Base-by-base conservation (phyloP, 2,329 filamentous ascomycete genomes). In the Cercospora canescens region DNA sequence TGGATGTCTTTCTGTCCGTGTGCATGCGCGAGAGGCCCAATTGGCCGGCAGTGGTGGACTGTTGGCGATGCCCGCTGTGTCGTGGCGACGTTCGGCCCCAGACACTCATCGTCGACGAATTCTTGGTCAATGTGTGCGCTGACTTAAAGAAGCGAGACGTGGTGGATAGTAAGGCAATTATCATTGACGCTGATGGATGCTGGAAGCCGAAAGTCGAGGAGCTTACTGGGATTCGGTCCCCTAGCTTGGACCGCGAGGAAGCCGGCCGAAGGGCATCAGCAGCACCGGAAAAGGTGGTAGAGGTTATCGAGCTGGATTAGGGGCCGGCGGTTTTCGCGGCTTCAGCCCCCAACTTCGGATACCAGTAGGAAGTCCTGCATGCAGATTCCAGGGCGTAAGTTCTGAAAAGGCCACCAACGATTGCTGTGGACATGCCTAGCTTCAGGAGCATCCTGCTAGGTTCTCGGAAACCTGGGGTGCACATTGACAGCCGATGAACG, bases 61-160 rank as follows among this genome's bases (percentile, higher is more conserved):
- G 87, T 60, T 97, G 94, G 93, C 90, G 86, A 69, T 99, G 95
- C 73, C 95, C 95, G 0, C 87, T 96, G 32, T 98, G 94, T 77
- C 83, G 84, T 28, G 81, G 80, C 34, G 94, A 97, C 77, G 93
- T 91, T 11, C 86, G 94, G 14, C 95, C 94, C 0, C 81, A 83
- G 26, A 86, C 82, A 67, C 84, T 98, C 1, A 78, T 88, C 2
- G 81, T 94, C 6, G 94, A 98, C 73, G 86, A 86, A 1, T 97
- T 93, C 75, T 81, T 97, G 52, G 75, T 83, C 12, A 79, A 85
- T 0, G 87, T 97, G 0, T 84, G 88, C 14, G 73, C 78, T 1
- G 76, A 84, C 55, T 74, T 88, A n/a, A 24, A 32, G 77, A 81
- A 4, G 59, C 57, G 45, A 63, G 37, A 56, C 5, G 18, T 63